Evolutionary conservation across 768 basidiomycete genomes (phyloP), one percentile per base, ranked within the genome.

Genomic region (Pulveroboletus ravenelii): DNA sequence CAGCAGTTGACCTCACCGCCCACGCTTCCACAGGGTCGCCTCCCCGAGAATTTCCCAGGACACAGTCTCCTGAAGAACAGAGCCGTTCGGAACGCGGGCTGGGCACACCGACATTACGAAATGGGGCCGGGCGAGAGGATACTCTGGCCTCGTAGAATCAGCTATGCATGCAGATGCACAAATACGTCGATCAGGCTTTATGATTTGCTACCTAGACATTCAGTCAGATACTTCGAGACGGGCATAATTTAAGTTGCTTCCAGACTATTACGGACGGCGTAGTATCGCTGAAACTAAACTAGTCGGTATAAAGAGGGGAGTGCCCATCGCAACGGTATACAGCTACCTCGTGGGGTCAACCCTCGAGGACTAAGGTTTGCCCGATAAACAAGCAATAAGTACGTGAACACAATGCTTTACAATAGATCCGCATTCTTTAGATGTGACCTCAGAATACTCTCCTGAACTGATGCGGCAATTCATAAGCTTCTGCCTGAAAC

Each of bases 391-490:
- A 39, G 23, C 25, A 29, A 18, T 5, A 12, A 6, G n/a, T 50
- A 50, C 25, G 25, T 27, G 25, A 27, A 50, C 37, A 45, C 29
- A 45, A 10, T 23, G 39, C 30, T 57, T 73, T 58, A 87, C 73
- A 87, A 80, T 50, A 88, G 73, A 70, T 85, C 83, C 39, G 85
- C 85, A 41, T 78, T 75, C 40, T 79, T 79, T 40, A 89, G 73
- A 70, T 88, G 84, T 58, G 81, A 76, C 31, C 85, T 77, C 39
- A 89, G 70, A 48, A 89, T 88, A 34, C 79, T 81, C 62, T 89
- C 87, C 60, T 84, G 81, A 23, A 88, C 87, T 79, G 62, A 35
- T 45, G 42, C n/a, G 27, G 10, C 3, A 25, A 50, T 38, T 14
- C 23, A 40, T 52, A 37, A 59, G 50, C 20, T 45, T 39, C 43